A percentile compares a stretch with the other conserved stretches of the same genome.
Conservation (phyloP, 352 stramenopile genomes). For the Phytophthora hybrid region DNA sequence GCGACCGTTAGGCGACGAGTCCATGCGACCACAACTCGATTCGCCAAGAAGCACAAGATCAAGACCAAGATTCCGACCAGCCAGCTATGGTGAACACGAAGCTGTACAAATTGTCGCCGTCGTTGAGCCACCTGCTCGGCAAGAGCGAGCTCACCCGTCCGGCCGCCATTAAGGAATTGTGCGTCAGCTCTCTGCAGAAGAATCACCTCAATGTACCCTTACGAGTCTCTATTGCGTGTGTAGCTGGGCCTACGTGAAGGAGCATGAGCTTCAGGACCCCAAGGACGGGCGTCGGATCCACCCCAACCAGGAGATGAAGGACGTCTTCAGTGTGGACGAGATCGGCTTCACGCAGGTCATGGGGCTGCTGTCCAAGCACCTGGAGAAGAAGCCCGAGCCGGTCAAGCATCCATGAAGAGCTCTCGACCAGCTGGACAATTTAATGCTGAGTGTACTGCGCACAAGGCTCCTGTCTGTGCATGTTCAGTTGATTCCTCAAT, state of each 20-base stretch:
- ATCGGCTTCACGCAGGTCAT: slow-evolving; percentile 83
- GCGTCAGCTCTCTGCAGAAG: slow-evolving; percentile 28
- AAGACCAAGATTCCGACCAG: neutral
- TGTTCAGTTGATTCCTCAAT: slow-evolving; percentile 7
- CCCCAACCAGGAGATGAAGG: slow-evolving; percentile 72
- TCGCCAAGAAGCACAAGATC: neutral
- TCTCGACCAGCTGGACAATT: too few species aligned
- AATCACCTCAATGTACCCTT: neutral
- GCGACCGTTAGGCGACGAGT: neutral
- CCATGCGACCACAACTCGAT: neutral
- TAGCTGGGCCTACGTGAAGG: slow-evolving; percentile 82
- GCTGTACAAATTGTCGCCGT: slow-evolving; percentile 72
- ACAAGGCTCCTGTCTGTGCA: neutral
- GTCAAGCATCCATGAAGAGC: slow-evolving; percentile 1
- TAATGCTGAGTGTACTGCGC: neutral
- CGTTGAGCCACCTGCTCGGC: slow-evolving; percentile 66
- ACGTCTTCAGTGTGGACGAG: slow-evolving; percentile 69
- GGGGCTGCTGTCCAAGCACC: slow-evolving; percentile 75
- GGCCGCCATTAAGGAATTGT: slow-evolving; percentile 84
- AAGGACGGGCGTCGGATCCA: slow-evolving; percentile 72
- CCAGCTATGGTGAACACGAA: slow-evolving; percentile 38
- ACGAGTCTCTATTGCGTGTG: neutral
- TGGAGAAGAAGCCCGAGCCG: slow-evolving; percentile 49
- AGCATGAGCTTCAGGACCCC: slow-evolving; percentile 81
- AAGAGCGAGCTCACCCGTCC: slow-evolving; percentile 76